These are phyloP conservation scores for Rhodocollybia butyracea DNA, from an alignment of 768 basidiomycete genomes.

Conservation along the genomic window DNA sequence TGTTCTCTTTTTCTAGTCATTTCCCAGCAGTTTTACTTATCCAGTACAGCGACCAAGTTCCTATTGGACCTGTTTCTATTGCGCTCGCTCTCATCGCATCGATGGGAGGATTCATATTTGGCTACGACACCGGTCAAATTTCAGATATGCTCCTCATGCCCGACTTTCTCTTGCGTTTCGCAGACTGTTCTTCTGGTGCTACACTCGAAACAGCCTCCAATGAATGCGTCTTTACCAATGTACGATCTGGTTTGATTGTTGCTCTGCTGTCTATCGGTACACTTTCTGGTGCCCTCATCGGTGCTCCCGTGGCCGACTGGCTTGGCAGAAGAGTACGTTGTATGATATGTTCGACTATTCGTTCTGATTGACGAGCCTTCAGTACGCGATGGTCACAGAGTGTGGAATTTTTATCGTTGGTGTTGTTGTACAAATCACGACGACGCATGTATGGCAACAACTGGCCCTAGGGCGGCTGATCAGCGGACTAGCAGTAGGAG, in stretches of 20 bases:
- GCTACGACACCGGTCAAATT: slow-evolving; percentile 77
- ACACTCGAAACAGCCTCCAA: slow-evolving; percentile 24
- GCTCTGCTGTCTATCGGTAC: slow-evolving; percentile 71
- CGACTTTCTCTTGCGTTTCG: slow-evolving; percentile 66
- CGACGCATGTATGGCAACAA: slow-evolving; percentile 58
- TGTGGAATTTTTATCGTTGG: slow-evolving; percentile 57
- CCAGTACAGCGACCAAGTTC: slow-evolving; percentile 47
- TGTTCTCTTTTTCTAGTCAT: background rate
- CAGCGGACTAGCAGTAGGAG: slow-evolving; percentile 67
- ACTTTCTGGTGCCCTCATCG: slow-evolving; percentile 55
- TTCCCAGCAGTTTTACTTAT: background rate
- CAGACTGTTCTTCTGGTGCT: slow-evolving; percentile 37
- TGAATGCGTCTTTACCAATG: slow-evolving; percentile 48
- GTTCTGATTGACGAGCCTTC: too few species aligned
- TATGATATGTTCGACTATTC: too few species aligned
- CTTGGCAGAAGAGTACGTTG: too few species aligned
- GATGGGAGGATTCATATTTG: slow-evolving; percentile 70
- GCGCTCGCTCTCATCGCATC: slow-evolving; percentile 64
- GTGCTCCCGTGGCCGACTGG: slow-evolving; percentile 60
- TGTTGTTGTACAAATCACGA: slow-evolving; percentile 54
- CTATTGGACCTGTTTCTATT: slow-evolving; percentile 61
- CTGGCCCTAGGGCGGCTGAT: slow-evolving; percentile 64
- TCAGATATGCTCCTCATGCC: slow-evolving; percentile 73
- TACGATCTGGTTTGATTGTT: slow-evolving; percentile 66
- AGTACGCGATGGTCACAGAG: slow-evolving; percentile 63